Percentiles rank a stretch among this genome's conserved stretches.
Conservation (phyloP, 2,329 filamentous ascomycete species). For the Stachybotrys echinatus region DNA sequence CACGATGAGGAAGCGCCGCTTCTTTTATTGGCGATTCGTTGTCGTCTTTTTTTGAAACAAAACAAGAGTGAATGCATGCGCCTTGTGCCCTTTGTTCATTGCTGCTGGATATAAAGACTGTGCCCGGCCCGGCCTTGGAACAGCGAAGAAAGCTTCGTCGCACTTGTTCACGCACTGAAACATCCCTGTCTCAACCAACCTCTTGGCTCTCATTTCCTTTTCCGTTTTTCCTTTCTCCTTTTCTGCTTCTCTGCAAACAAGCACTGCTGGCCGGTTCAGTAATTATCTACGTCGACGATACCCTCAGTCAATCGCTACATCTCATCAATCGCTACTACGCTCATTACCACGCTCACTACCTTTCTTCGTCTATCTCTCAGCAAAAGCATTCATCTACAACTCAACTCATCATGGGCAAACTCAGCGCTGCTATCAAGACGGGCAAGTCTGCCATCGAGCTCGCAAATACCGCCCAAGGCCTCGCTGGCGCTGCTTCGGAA, state of each 20-base stretch:
- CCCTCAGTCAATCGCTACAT: neutral
- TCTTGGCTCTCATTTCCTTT: neutral
- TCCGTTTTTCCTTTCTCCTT: neutral
- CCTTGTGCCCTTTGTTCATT: neutral
- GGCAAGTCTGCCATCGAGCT: conserved; percentile 27
- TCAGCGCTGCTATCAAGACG: conserved; percentile 23
- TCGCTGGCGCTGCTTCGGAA: conserved; percentile 20
- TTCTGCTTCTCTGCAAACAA: neutral
- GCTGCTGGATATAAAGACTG: neutral
- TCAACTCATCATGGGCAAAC: conserved; percentile 21
- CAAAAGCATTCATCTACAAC: neutral
- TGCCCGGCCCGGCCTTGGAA: no score
- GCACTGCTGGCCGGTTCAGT: neutral
- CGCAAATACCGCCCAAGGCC: conserved; percentile 18
- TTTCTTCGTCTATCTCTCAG: neutral
- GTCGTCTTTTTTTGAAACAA: neutral
- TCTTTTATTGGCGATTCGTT: neutral
- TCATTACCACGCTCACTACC: neutral
- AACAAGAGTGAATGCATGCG: no score
- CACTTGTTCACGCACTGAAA: neutral
- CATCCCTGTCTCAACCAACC: neutral
- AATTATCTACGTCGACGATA: neutral
- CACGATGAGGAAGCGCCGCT: neutral
- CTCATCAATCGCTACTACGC: neutral
- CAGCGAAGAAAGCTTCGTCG: neutral